Percentiles rank a stretch among this genome's conserved stretches.
phyloP scores from a whole-genome alignment of 2,329 filamentous ascomycete genomes.

The Aureobasidium mangrovei region DNA sequence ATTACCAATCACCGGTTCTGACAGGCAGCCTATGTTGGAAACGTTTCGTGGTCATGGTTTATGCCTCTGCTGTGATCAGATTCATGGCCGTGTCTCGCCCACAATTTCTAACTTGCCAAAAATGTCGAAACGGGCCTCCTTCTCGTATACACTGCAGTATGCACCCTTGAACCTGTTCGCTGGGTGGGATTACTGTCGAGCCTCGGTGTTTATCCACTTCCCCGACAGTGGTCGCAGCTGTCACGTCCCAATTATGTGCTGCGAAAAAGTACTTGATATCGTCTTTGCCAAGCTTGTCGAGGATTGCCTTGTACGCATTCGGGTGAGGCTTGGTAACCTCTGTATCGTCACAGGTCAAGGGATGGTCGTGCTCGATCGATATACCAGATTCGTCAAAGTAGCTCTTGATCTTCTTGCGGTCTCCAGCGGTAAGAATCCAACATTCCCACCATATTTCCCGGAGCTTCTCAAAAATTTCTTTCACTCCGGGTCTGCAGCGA shows the following conservation, averaged over 20 bases:
- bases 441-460: constrained; percentile 41
- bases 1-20: too few species aligned
- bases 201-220: constrained; percentile 9
- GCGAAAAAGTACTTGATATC: constrained; percentile 44
- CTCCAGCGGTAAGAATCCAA: constrained; percentile 47
- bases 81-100: constrained; percentile 42
- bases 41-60: neutral
- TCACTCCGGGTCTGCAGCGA: constrained; percentile 31
- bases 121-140: constrained; percentile 41
- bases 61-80: constrained; percentile 17
- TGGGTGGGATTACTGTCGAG: neutral
- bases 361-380: constrained; percentile 42
- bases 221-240: constrained; percentile 42
- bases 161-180: constrained; percentile 38
- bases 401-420: constrained; percentile 40
- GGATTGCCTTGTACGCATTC: constrained; percentile 37
- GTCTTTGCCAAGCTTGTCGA: constrained; percentile 30
- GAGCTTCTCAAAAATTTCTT: constrained; percentile 36
- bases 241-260: constrained; percentile 53
- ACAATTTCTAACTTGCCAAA: constrained; percentile 46
- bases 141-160: constrained; percentile 45
- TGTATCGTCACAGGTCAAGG: constrained; percentile 43
- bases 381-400: constrained; percentile 44
- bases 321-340: constrained; percentile 45
- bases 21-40: too few species aligned